phyloP scores from a whole-genome alignment of 2,329 filamentous ascomycete species.

The Aureobasidium sp. region DNA sequence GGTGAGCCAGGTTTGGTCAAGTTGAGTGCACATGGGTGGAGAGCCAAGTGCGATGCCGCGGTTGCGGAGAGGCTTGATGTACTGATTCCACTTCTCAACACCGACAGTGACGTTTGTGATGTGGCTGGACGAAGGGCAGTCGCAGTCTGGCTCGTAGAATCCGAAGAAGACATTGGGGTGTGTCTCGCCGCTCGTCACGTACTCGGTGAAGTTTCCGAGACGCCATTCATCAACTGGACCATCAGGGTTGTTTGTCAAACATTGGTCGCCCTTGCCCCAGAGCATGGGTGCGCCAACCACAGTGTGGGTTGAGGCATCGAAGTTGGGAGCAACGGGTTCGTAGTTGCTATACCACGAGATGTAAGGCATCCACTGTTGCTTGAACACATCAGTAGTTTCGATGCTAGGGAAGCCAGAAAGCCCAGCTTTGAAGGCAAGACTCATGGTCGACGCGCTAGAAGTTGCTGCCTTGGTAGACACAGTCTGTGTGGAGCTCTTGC shows the following conservation, averaged over 20 bases:
- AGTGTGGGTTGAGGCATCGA: conserved; percentile 4
- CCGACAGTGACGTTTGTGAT: conserved; percentile 20
- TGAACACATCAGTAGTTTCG: conserved; percentile 11
- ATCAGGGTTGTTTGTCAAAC: conserved; percentile 18
- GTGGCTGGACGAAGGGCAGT: conserved; percentile 20
- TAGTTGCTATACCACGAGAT: conserved; percentile 28
- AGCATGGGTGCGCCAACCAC: conserved; percentile 25
- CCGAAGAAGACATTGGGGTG: conserved; percentile 25
- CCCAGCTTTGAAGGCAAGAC: conserved; percentile 21
- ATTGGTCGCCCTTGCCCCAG: conserved; percentile 19
- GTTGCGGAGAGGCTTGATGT: conserved; percentile 22
- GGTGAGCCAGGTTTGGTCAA: conserved; percentile 24
- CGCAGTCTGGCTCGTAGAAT: conserved; percentile 28
- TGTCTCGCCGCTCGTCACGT: conserved; percentile 18
- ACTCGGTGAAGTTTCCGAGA: conserved; percentile 19
- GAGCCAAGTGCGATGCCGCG: conserved; percentile 24
- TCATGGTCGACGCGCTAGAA: conserved; percentile 11
- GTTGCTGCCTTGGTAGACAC: conserved; percentile 3
- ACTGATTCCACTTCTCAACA: conserved; percentile 21
- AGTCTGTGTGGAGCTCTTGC: not conserved
- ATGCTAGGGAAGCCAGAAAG: conserved; percentile 24
- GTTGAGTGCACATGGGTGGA: conserved; percentile 25
- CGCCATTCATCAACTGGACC: conserved; percentile 17
- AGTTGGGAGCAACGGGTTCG: conserved; percentile 21
- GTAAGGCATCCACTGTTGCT: conserved; percentile 20